Percentiles rank a stretch among this genome's conserved stretches.
These are phyloP conservation scores for Epicoccum sorghinum DNA, from an alignment of 2,329 filamentous ascomycete species.

Conservation along the genomic window DNA sequence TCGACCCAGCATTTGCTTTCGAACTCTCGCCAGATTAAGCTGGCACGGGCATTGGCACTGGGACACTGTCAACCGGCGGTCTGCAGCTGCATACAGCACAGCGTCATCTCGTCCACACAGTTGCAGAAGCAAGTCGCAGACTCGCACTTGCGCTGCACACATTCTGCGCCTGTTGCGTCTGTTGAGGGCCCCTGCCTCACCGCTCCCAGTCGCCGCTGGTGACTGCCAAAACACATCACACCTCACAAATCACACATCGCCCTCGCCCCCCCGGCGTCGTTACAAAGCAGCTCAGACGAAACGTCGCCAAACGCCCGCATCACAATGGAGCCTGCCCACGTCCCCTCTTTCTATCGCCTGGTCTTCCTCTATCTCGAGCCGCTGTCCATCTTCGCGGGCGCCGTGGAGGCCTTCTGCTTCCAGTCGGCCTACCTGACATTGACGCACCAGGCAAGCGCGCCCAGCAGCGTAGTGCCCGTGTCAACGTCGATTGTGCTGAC, in stretches of 20 bases:
- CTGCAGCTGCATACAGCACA: conserved; percentile 4
- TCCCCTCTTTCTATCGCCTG: conserved; percentile 68
- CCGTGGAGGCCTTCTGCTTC: conserved; percentile 59
- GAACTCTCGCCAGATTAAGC: no score
- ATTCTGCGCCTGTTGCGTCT: background rate
- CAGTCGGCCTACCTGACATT: conserved; percentile 66
- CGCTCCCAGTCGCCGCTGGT: background rate
- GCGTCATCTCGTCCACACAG: background rate
- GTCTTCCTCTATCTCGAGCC: conserved; percentile 80
- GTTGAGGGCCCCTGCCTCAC: background rate
- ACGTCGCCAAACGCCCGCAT: conserved; percentile 21
- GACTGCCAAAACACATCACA: no score
- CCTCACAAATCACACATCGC: no score
- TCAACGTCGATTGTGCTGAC: conserved; percentile 71
- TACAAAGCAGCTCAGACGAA: conserved; percentile 11
- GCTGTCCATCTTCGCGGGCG: conserved; percentile 59
- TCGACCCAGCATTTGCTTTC: no score
- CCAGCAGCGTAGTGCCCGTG: conserved; percentile 57
- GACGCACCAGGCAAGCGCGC: conserved; percentile 63
- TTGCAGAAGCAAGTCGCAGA: background rate
- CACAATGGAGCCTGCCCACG: conserved; percentile 43
- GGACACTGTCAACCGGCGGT: background rate
- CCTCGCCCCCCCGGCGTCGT: background rate
- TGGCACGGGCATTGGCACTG: no score
- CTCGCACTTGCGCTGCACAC: background rate